These are phyloP conservation scores for Sclerotinia subarctica DNA, from an alignment of 2,329 filamentous ascomycete species.

Conservation along the genomic window DNA sequence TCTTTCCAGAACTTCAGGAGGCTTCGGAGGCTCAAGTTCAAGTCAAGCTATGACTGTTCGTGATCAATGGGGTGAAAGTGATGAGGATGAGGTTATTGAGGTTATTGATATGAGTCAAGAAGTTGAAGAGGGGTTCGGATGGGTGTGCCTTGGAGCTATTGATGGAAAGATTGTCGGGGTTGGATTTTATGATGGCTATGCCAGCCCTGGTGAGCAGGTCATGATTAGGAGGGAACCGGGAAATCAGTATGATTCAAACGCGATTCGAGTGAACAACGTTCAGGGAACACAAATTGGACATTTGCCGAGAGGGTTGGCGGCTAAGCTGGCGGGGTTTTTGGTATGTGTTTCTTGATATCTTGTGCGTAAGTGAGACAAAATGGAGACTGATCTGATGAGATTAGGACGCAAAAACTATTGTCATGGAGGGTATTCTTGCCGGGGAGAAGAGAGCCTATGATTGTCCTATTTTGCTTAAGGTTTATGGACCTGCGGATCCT, in stretches of 20 bases:
- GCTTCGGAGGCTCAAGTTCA: background rate
- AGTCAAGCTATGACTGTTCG: slow-evolving; percentile 29
- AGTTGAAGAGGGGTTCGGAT: slow-evolving; percentile 35
- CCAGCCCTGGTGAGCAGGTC: slow-evolving; percentile 61
- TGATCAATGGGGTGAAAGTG: slow-evolving; percentile 28
- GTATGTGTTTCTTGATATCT: slow-evolving; percentile 43
- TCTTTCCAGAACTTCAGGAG: slow-evolving; percentile 17
- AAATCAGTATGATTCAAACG: slow-evolving; percentile 71
- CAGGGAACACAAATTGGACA: slow-evolving; percentile 75
- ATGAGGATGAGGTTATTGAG: slow-evolving; percentile 35
- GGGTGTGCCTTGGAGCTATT: slow-evolving; percentile 34
- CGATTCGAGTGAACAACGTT: slow-evolving; percentile 76
- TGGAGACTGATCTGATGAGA: slow-evolving; percentile 25
- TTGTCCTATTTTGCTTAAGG: slow-evolving; percentile 65
- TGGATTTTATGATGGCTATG: slow-evolving; percentile 60
- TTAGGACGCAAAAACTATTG: slow-evolving; percentile 54
- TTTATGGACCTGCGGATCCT: slow-evolving; percentile 66
- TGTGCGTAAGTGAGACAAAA: background rate
- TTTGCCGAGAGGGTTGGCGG: slow-evolving; percentile 62
- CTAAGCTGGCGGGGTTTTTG: slow-evolving; percentile 72
- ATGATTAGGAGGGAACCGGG: slow-evolving; percentile 61
- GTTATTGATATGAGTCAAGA: slow-evolving; percentile 37
- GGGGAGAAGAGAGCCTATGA: slow-evolving; percentile 66
- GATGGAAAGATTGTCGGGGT: slow-evolving; percentile 51
- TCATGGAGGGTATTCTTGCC: slow-evolving; percentile 66